A percentile compares a stretch with the other conserved stretches of the same genome.
phyloP scores from a whole-genome alignment of 2,329 filamentous ascomycete species.

The Penicillium polonicum region DNA sequence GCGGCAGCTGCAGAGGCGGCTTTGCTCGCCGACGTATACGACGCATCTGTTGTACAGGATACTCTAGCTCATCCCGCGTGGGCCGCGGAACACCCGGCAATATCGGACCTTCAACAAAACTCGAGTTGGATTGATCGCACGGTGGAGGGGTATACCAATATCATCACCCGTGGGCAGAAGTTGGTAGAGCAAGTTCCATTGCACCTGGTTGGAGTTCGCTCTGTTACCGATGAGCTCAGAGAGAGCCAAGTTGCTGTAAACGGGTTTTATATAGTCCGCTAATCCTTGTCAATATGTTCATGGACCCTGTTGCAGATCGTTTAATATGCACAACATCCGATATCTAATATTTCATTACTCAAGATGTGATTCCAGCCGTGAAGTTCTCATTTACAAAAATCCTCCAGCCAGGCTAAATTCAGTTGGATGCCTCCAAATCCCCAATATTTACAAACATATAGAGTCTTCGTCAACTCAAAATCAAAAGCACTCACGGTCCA shows the following conservation, averaged over 20 bases:
- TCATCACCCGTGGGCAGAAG: constrained; percentile 53
- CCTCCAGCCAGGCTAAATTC: not conserved
- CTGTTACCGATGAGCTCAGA: constrained; percentile 41
- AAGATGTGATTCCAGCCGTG: not conserved
- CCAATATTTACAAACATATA: not conserved
- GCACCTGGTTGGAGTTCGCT: constrained; percentile 60
- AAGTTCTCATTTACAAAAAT: not conserved
- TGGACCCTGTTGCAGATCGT: not conserved
- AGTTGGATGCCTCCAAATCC: not conserved
- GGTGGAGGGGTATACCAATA: constrained; percentile 49
- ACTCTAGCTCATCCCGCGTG: constrained; percentile 43
- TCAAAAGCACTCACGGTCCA: constrained; percentile 11
- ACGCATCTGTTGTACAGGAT: constrained; percentile 37
- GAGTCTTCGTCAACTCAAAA: not conserved
- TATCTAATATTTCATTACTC: not conserved
- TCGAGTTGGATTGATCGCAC: constrained; percentile 45
- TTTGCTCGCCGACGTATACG: constrained; percentile 40
- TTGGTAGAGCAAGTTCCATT: constrained; percentile 59
- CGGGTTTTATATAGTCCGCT: constrained; percentile 42
- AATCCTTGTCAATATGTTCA: not conserved
- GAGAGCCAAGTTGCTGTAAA: constrained; percentile 45
- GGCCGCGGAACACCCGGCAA: constrained; percentile 30
- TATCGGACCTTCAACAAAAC: constrained; percentile 24
- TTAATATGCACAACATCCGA: not conserved
- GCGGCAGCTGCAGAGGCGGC: constrained; percentile 36